These are phyloP conservation scores for Botrytis paeoniae DNA, from an alignment of 2,329 filamentous ascomycete species.

Conservation along the genomic window DNA sequence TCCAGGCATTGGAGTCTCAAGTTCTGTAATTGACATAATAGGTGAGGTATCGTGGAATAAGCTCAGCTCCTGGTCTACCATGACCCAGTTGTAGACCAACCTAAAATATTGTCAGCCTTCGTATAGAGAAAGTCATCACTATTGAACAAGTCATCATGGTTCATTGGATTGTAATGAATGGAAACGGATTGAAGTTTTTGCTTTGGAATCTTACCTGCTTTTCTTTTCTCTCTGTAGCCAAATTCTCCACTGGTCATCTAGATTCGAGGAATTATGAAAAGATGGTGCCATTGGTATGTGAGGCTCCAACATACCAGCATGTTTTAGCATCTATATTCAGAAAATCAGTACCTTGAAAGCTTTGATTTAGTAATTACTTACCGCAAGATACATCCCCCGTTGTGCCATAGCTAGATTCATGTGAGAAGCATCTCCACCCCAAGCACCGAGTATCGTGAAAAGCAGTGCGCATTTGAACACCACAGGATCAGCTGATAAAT, in stretches of 20 bases:
- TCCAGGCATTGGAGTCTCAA: slow-evolving; percentile 60
- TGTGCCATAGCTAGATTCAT: slow-evolving; percentile 76
- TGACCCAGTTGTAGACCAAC: slow-evolving; percentile 72
- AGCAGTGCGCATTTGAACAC: slow-evolving; percentile 64
- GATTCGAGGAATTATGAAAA: slow-evolving; percentile 44
- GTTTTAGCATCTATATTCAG: slow-evolving; percentile 57
- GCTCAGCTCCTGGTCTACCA: slow-evolving; percentile 69
- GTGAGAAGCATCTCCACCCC: slow-evolving; percentile 75
- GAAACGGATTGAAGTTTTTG: background rate
- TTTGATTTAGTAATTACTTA: slow-evolving; percentile 37
- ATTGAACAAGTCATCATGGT: background rate
- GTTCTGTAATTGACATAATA: slow-evolving; percentile 62
- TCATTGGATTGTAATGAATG: background rate
- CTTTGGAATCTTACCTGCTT: slow-evolving; percentile 50
- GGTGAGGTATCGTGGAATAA: slow-evolving; percentile 63
- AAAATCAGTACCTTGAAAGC: background rate
- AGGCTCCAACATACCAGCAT: slow-evolving; percentile 63
- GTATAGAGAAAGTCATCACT: background rate
- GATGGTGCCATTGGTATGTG: slow-evolving; percentile 44
- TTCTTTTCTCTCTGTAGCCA: slow-evolving; percentile 65
- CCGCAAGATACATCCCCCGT: slow-evolving; percentile 67
- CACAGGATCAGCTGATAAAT: slow-evolving; percentile 62
- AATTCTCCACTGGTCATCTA: slow-evolving; percentile 55
- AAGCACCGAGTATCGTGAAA: slow-evolving; percentile 65
- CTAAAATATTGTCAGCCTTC: slow-evolving; percentile 40